These are phyloP conservation scores for Elaeis guineensis DNA, from an alignment of 176 grass and related monocot genomes.

Conservation along the genomic window DNA sequence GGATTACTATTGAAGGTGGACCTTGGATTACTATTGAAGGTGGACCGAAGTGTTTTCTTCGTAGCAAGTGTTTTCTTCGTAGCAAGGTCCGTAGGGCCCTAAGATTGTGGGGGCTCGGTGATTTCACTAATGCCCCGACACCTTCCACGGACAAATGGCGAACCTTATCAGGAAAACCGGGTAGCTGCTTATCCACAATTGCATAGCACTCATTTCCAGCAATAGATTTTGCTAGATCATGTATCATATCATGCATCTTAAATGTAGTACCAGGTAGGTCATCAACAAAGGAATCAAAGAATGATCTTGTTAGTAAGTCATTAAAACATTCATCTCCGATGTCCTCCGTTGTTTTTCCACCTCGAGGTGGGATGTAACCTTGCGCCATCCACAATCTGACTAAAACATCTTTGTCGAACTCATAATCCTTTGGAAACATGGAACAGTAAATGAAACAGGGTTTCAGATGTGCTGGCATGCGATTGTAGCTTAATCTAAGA, in stretches of 20 bases:
- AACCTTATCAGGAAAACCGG: neutral
- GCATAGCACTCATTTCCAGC: neutral
- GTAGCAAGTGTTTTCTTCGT: too few relatives aligned
- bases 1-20: too few relatives aligned
- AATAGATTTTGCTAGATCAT: conserved; percentile 36
- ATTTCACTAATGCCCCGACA: too few relatives aligned
- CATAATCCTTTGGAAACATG: conserved; percentile 25
- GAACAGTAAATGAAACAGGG: conserved; percentile 31
- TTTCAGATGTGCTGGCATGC: conserved; percentile 25
- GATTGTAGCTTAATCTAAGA: conserved; percentile 35
- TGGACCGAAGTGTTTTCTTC: too few relatives aligned
- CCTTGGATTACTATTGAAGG: too few relatives aligned
- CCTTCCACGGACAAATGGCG: neutral
- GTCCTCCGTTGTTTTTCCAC: too few relatives aligned
- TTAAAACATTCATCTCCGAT: too few relatives aligned
- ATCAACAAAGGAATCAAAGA: too few relatives aligned
- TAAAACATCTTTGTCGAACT: conserved; percentile 27
- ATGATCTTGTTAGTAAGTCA: too few relatives aligned
- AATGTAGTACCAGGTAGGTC: too few relatives aligned
- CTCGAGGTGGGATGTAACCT: conserved; percentile 2
- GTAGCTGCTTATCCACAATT: neutral
- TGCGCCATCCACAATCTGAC: conserved; percentile 43
- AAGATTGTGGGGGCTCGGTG: neutral
- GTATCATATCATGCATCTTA: conserved; percentile 39
- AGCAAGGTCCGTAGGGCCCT: neutral